Evolutionary conservation across 139 green algal genomes (phyloP), one percentile per base, ranked within the genome.

Genomic region (Limnomonas spitsbergensis): DNA sequence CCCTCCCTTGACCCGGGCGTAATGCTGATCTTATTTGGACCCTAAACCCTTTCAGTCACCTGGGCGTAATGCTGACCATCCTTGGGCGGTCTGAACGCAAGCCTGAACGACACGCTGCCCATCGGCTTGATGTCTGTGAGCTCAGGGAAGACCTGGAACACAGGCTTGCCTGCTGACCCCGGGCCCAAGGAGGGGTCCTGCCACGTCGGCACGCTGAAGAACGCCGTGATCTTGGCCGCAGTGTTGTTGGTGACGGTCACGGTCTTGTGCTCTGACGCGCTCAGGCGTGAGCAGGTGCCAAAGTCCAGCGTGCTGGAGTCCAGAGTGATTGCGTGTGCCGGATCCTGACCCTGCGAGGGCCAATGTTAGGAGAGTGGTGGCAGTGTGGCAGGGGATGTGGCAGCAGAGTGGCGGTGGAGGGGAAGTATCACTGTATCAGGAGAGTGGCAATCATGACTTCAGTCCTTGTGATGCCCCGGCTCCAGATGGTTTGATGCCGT

Each of bases 81-180:
- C 7, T 78, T 53, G 0, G 80, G 75, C 0, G 90, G 90, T 24
- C 90, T 81, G 85, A 94, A 94, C 0, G 81, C 81, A 3, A 93
- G 72, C 20, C 84, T 72, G 77, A 94, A 89, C 1, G 78, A 83
- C 24, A 69, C 78, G 27, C 72, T 81, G 42, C 79, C 67, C 4
- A 80, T 47, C 0, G 90, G 81, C 40, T 81, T 82, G 14, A 94
- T 73, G 79, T 94, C 90, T 9, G 83, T 37, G 2, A 42, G 47
- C 14, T 91, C 85, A n/a, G 90, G 90, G 47, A 93, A 89, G 67
- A 90, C 87, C 78, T 90, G 85, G 66, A 90, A 90, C 24, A 88
- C 85, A 3, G 68, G 53, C 34, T 70, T 56, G 36, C 76, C 67
- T 42, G 36, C 35, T n/a, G 61, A 72, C 20, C 14, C 14, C 7